These are phyloP conservation scores for Cryptosporidium meleagridis DNA, from an alignment of 169 alveolate species.

Conservation along the genomic window DNA sequence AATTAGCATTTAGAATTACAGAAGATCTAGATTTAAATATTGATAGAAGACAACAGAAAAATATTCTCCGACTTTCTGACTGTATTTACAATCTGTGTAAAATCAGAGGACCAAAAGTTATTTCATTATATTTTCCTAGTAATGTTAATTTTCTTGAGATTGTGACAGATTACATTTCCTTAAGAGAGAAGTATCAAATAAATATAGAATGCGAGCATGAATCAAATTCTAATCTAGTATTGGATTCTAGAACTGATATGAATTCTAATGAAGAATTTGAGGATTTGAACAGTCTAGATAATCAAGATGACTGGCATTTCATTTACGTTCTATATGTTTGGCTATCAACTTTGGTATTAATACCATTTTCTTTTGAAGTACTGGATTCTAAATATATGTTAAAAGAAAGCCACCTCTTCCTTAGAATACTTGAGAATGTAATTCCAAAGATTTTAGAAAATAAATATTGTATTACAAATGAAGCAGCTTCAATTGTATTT, in stretches of 20 bases:
- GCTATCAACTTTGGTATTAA: constrained; percentile 51
- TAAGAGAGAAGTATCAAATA: not conserved
- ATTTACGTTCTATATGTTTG: constrained; percentile 47
- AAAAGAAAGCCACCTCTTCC: not conserved
- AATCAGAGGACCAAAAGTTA: constrained; percentile 45
- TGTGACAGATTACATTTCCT: constrained; percentile 40
- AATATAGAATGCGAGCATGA: not conserved
- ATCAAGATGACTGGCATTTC: constrained; percentile 45
- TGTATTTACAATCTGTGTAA: constrained; percentile 59
- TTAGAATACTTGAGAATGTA: constrained; percentile 27
- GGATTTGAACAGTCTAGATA: not conserved
- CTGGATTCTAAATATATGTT: constrained; percentile 54
- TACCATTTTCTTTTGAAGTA: constrained; percentile 48
- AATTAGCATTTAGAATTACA: not conserved
- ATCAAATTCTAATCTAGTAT: not conserved
- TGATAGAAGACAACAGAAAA: constrained; percentile 9
- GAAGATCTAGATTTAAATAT: not conserved
- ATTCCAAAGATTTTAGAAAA: constrained; percentile 37
- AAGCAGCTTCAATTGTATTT: constrained; percentile 34
- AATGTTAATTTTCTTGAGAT: constrained; percentile 38
- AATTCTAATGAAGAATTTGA: not conserved
- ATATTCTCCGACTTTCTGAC: constrained; percentile 33
- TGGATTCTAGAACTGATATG: not conserved
- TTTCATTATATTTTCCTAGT: constrained; percentile 55
- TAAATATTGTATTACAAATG: constrained; percentile 52